Evolutionary conservation across 306 rosid species (phyloP), one percentile per base, ranked within the genome.

Genomic region (Prunus armeniaca): DNA sequence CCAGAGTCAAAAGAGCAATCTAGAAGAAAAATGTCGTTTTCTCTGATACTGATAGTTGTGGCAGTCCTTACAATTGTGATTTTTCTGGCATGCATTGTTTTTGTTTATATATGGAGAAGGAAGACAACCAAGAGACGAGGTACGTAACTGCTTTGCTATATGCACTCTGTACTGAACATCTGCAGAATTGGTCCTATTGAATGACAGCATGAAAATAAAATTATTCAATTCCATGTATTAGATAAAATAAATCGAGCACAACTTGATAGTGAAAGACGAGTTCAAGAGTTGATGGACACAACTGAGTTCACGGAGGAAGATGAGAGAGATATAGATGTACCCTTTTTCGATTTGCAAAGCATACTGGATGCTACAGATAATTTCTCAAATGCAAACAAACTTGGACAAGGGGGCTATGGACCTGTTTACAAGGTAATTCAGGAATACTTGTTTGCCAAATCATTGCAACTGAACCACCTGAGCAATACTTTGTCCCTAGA

Each of bases 361-460:
- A 86, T 91, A 58, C 78, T 84, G 76, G 76, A 71, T 12, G 91
- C 93, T 2, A 88, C 93, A 58, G 85, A 76, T 20, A 68, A 82
- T 73, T 90, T 90, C 76, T 84, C 93, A 20, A 78, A 34, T 61
- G 67, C 69, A 24, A 86, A 88, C 82, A 90, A 88, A 82, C 91
- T 88, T 20, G 93, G 96, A 78, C 87, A 87, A 82, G 91, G 87
- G 0, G 90, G 96, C 3, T 85, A 86, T 78, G 96, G 92, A 45
- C 90, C 92, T 69, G 92, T 90, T 62, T 91, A 91, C 79, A 88
- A 85, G 90, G 91, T 90, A 83, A 56, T 25, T 18, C 1, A 27
- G 12, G 0, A 17, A 0, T 6, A 7, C 28, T 47, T 25, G 5
- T 25, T 50, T 15, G 2, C 12, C 5, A 17, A 43, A 17, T 41